Base-by-base conservation (phyloP, 2,329 filamentous ascomycete species). In the Penicillium sp. region DNA sequence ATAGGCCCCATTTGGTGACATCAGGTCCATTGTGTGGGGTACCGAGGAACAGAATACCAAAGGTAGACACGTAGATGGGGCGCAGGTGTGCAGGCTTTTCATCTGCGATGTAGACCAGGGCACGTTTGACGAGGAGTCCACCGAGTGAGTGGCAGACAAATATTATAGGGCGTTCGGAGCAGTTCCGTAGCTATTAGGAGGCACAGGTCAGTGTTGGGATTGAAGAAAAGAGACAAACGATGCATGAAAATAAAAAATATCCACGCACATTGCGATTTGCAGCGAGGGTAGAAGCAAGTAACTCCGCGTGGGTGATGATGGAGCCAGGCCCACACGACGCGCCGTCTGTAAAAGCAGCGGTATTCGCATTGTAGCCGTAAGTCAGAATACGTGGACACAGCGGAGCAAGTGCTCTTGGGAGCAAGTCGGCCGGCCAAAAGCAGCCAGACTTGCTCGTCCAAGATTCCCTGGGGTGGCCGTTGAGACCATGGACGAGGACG, bases 131-230 rank as follows among this genome's bases (percentile, higher is more conserved):
- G 2, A 89, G 70, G 48, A 89, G 79, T 5, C 86, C 86, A 4
- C 86, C 86, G 1, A 89, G 72, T 42, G 84, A 86, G 65, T 89
- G 86, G 41, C 79, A 84, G 28, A 89, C 79, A 74, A 85, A 90
- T 50, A 90, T 82, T 56, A 90, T 86, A 4, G 86, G 84, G 36
- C 82, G 80, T 20, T 76, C 73, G 27, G 72, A 69, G 4, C 78
- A 79, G 42, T 77, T 55, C 49, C 65, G 65, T 40, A 69, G 58
- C 71, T 69, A 62, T 49, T 40, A 8, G 27, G 2, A 37, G n/a
- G 35, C 32, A 51, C 5, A 41, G 31, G 7, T 2, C 6, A n/a
- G 14, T 34, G 16, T 32, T 16, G 29, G 29, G n/a, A n/a, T n/a
- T n/a, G n/a, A n/a, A n/a, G n/a, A n/a, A n/a, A 32, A 32, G n/a